Evolutionary conservation across 257 asterid species (phyloP), one percentile per base, ranked within the genome.

Genomic region (Cordia subcordata): DNA sequence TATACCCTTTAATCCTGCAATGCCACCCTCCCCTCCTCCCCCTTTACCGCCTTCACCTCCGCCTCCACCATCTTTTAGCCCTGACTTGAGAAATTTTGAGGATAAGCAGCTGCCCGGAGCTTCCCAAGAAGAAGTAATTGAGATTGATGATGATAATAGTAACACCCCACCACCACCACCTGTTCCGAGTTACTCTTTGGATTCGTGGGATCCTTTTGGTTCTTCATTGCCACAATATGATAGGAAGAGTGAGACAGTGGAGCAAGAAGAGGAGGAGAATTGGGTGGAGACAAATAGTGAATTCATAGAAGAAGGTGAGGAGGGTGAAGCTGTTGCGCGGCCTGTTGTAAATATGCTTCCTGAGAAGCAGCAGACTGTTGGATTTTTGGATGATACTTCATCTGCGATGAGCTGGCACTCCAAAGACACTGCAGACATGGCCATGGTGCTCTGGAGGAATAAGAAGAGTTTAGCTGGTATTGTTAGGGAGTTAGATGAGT

Each of bases 61-160:
- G 4, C 93, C 94, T 1, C 96, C 95, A 0, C 94, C 93, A 4
- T 18, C 83, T 57, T 88, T 83, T 49, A 83, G 92, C 78, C 95
- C 95, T 1, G 92, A 85, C 54, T 66, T 61, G 22, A 67, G 88
- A 58, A 73, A 70, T 17, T 53, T 61, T 17, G 66, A 53, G 32
- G 65, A 55, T 32, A 75, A 67, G 22, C 63, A 72, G 14, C 58
- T 38, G 0, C 53, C 54, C 32, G 56, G 60, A 46, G 46, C 75
- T 35, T 55, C 74, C 3, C 58, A 55, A 23, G 87, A 75, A 47
- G 91, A 85, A 45, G 79, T 79, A 45, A 65, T 66, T 12, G 94
- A 87, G 52, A 53, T 66, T 0, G 78, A 65, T 11, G 87, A 75
- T 72, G 86, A 76, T 21, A 68, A 66, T 16, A 71, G 68, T 12